Evolutionary conservation across 73 alveolate species (phyloP).

Genomic region (Blepharisma japonicum): DNA sequence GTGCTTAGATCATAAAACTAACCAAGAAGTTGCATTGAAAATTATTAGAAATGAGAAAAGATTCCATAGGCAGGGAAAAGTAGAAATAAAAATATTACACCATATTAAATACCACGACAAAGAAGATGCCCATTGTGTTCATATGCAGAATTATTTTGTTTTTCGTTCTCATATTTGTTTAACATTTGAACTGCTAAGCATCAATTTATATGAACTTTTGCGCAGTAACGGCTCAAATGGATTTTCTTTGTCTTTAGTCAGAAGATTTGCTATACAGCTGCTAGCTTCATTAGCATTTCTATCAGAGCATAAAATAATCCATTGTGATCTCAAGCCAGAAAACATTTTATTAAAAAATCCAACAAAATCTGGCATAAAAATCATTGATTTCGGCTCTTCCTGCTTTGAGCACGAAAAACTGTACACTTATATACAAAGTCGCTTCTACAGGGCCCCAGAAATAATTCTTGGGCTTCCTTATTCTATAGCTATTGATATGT

Average conservation of each 20-base stretch:
- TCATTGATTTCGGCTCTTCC: constrained; percentile 83
- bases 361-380: constrained; percentile 63
- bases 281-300: constrained; percentile 65
- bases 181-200: constrained; percentile 65
- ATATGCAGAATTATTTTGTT: constrained; percentile 52
- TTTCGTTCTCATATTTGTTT: constrained; percentile 63
- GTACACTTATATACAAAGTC: constrained; percentile 39
- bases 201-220: constrained; percentile 74
- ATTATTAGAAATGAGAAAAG: constrained; percentile 43
- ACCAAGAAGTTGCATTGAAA: constrained; percentile 41
- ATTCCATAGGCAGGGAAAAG: constrained; percentile 42
- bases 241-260: constrained; percentile 59
- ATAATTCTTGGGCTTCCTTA: constrained; percentile 84
- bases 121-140: constrained; percentile 57
- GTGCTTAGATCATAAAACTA: constrained; percentile 40
- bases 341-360: constrained; percentile 67
- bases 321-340: constrained; percentile 94
- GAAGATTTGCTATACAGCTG: constrained; percentile 79
- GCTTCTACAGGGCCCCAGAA: constrained; percentile 90
- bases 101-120: constrained; percentile 33
- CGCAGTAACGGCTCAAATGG: constrained; percentile 71
- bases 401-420: constrained; percentile 31
- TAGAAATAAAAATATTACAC: constrained; percentile 45
- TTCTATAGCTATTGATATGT: constrained; percentile 81
- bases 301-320: constrained; percentile 64